Evolutionary conservation across 164 flowering plant species (phyloP).

Genomic region (Tinospora cordifolia): DNA sequence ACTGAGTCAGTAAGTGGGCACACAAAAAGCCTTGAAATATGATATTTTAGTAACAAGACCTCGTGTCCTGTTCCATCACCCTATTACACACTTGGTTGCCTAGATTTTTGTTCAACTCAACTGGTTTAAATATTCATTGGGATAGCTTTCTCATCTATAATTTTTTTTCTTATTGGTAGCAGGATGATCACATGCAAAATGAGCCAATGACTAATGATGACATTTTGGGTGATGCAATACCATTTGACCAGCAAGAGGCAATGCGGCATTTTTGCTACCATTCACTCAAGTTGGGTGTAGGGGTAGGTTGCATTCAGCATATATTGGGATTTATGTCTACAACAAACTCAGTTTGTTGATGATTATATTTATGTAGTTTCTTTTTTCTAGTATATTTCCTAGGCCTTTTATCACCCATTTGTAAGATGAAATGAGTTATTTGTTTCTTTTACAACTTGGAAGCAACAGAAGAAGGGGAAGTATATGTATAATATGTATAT

Average conservation of each 20-base stretch:
- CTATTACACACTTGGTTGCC: not conserved
- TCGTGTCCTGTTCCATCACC: not conserved
- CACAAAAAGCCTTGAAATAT: not conserved
- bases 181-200: constrained; percentile 48
- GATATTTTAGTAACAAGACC: not conserved
- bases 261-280: constrained; percentile 61
- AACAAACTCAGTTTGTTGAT: not conserved
- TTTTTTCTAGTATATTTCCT: not conserved
- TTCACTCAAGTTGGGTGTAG: constrained; percentile 40
- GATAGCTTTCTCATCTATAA: not conserved
- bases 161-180: constrained; percentile 16
- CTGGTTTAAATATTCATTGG: not conserved
- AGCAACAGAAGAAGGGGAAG: not conserved
- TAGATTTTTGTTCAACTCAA: not conserved
- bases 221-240: constrained; percentile 81
- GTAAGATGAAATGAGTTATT: not conserved
- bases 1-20: not conserved
- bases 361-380: not conserved
- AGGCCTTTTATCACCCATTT: not conserved
- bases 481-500: too few relatives aligned
- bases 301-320: constrained; percentile 30
- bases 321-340: not conserved
- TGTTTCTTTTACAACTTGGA: not conserved
- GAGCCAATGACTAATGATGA: constrained; percentile 83
- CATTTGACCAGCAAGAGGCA: constrained; percentile 56